Conservation (phyloP, 2,329 filamentous ascomycete genomes). For the Coniella lustricola region DNA sequence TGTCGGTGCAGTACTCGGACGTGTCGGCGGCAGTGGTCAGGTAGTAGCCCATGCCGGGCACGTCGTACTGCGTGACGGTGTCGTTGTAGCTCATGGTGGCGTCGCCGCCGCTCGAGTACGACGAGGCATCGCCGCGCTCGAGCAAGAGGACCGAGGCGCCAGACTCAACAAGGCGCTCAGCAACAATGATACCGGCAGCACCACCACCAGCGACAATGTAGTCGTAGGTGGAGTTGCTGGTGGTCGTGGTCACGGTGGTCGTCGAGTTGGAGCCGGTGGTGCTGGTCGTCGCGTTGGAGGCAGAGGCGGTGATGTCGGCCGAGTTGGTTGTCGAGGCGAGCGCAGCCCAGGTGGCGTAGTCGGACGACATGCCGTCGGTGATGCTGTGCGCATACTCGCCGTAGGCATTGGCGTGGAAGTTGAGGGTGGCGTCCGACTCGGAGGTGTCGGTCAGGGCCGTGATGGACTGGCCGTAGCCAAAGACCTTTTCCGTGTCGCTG, state of each 20-base stretch:
- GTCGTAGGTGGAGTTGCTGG: slow-evolving; percentile 31
- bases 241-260: slow-evolving; percentile 20
- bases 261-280: slow-evolving; percentile 2
- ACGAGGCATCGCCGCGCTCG: slow-evolving; percentile 30
- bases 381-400: slow-evolving; percentile 30
- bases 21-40: slow-evolving; percentile 18
- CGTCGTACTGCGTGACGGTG: slow-evolving; percentile 26
- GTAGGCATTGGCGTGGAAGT: slow-evolving; percentile 31
- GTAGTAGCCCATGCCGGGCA: slow-evolving; percentile 24
- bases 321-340: slow-evolving; percentile 17
- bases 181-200: slow-evolving; percentile 28
- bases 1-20: slow-evolving; percentile 29
- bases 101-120: slow-evolving; percentile 26
- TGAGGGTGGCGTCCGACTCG: slow-evolving; percentile 9
- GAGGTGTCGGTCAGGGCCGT: slow-evolving; percentile 27
- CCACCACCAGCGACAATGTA: slow-evolving; percentile 34
- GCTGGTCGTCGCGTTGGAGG: not conserved
- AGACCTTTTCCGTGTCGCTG: slow-evolving; percentile 19
- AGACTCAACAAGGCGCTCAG: slow-evolving; percentile 30
- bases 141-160: slow-evolving; percentile 31
- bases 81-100: slow-evolving; percentile 26
- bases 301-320: not conserved
- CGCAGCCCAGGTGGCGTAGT: slow-evolving; percentile 23
- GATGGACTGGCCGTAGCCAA: slow-evolving; percentile 34
- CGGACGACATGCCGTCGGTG: slow-evolving; percentile 26